Base-by-base conservation (phyloP, 129 eudicot genomes). In the Tagetes erecta region DNA sequence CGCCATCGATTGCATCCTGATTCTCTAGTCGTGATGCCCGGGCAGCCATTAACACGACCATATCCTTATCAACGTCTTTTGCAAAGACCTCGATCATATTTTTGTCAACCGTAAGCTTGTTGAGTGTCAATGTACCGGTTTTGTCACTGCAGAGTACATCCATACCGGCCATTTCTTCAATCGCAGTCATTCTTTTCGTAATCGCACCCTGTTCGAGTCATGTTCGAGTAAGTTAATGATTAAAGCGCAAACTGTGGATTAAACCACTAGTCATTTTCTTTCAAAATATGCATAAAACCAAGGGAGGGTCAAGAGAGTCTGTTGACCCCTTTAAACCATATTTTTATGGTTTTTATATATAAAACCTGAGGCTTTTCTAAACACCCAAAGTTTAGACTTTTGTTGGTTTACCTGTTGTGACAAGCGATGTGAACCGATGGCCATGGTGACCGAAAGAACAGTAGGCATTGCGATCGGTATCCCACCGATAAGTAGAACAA, bases 81-180 rank as follows among this genome's bases (percentile, higher is more conserved):
- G 85, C 79, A 46, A 91, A 86, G 35, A 91, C 89, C 91, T 91
- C 97, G 20, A 87, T 87, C 88, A 91, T 79, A 60, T 67, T 87
- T 42, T 84, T 91, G 80, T 91, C 97, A 40, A 91, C 97, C 0
- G 94, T 87, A 64, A 91, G 89, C 82, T 87, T 87, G 91, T 91
- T 91, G 3, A 91, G 88, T 69, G 97, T 91, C 63, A 91, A 45
- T 20, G 97, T 87, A 52, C 97, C 94, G 10, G 97, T 91, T 78
- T 91, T 91, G 78, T 91, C 97, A 66, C 97, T 91, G 76, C 97
- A 91, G 5, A 91, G 75, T 35, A 91, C 97, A 80, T 91, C 97
- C 97, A 91, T 91, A 64, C 97, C 94, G 27, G 97, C 97, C 97
- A 91, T 87, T 80, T 91, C 97, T 74, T 91, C 97, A 8, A 91